phyloP scores from a whole-genome alignment of 2,329 filamentous ascomycete species.

The Claviceps maximensis region DNA sequence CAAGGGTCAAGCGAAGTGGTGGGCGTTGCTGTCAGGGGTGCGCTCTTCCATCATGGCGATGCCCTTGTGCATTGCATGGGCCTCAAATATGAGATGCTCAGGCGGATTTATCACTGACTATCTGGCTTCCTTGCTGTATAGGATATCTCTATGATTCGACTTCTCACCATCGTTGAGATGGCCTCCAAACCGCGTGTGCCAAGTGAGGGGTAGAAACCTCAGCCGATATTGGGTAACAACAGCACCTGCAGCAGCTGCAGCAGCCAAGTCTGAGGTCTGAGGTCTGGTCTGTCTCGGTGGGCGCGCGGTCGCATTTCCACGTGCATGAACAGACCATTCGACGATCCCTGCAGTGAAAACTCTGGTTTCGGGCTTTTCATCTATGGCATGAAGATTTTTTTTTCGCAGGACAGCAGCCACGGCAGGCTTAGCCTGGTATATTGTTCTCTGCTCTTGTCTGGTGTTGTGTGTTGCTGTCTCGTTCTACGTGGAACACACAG shows the following conservation, averaged over 20 bases:
- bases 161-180: too few relatives aligned
- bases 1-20: not conserved
- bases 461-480: not conserved
- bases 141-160: too few relatives aligned
- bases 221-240: too few relatives aligned
- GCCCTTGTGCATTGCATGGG: not conserved
- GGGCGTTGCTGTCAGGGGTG: not conserved
- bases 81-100: not conserved
- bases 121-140: too few relatives aligned
- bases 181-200: too few relatives aligned
- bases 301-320: not conserved
- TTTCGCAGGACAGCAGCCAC: too few relatives aligned
- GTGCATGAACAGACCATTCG: not conserved
- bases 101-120: not conserved
- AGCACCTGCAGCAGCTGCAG: too few relatives aligned
- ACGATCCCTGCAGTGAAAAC: not conserved
- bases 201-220: too few relatives aligned
- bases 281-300: not conserved
- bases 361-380: not conserved
- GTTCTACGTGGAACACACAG: not conserved
- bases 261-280: not conserved
- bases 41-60: not conserved
- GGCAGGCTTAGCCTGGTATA: not conserved
- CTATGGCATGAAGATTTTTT: not conserved
- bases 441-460: too few relatives aligned